These are phyloP conservation scores for Ocimum tenuiflorum DNA, from an alignment of 257 asterid species.

Conservation along the genomic window DNA sequence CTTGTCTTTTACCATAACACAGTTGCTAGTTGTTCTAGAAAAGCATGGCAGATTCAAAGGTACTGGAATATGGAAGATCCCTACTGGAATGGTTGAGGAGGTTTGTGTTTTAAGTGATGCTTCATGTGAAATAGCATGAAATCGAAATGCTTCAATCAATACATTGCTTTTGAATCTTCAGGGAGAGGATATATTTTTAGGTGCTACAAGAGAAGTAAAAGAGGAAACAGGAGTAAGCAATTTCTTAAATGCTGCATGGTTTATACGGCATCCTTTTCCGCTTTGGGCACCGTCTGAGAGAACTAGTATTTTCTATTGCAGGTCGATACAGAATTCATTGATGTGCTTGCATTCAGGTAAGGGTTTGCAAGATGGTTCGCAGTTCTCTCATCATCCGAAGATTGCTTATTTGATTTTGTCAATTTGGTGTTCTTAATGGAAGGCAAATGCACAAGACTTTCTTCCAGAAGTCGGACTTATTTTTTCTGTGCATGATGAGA, in stretches of 20 bases:
- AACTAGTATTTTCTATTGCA: constrained; percentile 23
- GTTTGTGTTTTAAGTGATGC: constrained; percentile 24
- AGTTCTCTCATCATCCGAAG: not conserved
- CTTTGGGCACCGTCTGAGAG: constrained; percentile 17
- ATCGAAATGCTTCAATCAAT: not conserved
- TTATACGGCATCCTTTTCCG: not conserved
- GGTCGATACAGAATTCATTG: constrained; percentile 52
- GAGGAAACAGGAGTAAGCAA: constrained; percentile 79
- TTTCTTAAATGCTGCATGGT: constrained; percentile 19
- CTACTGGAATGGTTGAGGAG: constrained; percentile 67
- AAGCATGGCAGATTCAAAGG: constrained; percentile 48
- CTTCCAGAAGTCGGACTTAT: constrained; percentile 53
- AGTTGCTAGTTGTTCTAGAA: constrained; percentile 78
- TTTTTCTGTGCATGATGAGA: constrained; percentile 53
- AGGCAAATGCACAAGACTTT: constrained; percentile 59
- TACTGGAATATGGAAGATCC: constrained; percentile 69
- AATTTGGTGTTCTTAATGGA: not conserved
- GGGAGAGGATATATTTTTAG: constrained; percentile 65
- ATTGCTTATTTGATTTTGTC: not conserved
- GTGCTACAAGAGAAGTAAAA: constrained; percentile 66
- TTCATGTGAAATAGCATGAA: not conserved
- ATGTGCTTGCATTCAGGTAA: constrained; percentile 40
- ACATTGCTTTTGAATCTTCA: constrained; percentile 24
- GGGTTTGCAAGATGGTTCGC: not conserved
- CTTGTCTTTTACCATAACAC: not conserved